Evolutionary conservation across 352 stramenopile species (phyloP).

Genomic region (Pelagophyceae sp.): DNA sequence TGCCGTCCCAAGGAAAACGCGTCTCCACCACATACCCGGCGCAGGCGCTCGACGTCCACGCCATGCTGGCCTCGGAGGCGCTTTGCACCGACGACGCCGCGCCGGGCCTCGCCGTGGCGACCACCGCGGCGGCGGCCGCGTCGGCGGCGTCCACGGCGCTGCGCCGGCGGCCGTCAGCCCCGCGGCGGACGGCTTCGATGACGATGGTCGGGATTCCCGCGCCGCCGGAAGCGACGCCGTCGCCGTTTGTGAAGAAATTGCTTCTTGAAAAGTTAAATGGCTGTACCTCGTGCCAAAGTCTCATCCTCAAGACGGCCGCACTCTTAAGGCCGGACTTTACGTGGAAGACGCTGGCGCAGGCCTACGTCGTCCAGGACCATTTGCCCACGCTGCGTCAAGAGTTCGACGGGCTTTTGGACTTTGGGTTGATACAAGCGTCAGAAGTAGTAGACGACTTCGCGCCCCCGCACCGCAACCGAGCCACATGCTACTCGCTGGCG

Average conservation of each 20-base stretch:
- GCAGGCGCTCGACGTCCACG: not conserved
- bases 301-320: too few relatives aligned
- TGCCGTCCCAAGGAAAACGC: too few relatives aligned
- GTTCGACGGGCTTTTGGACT: not conserved
- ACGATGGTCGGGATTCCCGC: not conserved
- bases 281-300: too few relatives aligned
- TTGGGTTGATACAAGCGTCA: not conserved
- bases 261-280: not conserved
- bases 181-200: too few relatives aligned
- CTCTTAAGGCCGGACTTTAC: not conserved
- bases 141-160: not conserved
- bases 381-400: not conserved
- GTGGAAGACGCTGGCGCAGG: not conserved
- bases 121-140: too few relatives aligned
- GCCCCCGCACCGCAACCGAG: not conserved
- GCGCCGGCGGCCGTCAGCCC: not conserved
- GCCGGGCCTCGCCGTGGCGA: too few relatives aligned
- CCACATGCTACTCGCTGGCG: not conserved
- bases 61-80: not conserved
- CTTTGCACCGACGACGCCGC: not conserved
- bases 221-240: too few relatives aligned
- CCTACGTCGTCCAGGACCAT: not conserved
- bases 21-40: not conserved
- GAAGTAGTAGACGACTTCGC: not conserved
- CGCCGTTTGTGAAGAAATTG: not conserved